Evolutionary conservation across 2,329 filamentous ascomycete species (phyloP).

Genomic region (Septoria petroselini): DNA sequence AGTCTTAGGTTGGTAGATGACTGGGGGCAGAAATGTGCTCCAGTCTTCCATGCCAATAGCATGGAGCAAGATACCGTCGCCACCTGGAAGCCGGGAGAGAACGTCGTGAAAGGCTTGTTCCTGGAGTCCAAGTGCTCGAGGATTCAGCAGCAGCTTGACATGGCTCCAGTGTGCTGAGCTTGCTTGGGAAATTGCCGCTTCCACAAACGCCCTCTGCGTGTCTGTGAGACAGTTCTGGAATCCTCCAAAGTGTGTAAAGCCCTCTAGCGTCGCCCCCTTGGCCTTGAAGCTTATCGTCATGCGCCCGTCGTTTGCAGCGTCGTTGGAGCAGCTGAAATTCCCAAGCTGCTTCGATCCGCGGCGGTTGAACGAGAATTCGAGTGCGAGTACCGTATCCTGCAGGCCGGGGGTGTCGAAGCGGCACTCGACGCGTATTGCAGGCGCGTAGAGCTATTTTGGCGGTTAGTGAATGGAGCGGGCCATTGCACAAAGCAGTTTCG

Average conservation of each 20-base stretch:
- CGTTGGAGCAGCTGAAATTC: background rate
- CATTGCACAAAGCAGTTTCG: background rate
- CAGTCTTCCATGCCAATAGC: background rate
- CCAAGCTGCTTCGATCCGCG: background rate
- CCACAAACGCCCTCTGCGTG: background rate
- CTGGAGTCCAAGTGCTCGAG: background rate
- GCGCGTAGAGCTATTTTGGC: background rate
- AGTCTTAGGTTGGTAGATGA: no score
- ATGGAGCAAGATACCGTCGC: background rate
- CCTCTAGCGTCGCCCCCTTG: background rate
- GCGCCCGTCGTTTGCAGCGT: no score
- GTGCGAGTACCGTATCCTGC: background rate
- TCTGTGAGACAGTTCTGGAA: background rate
- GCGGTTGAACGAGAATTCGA: constrained; percentile 2
- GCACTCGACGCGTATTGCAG: background rate
- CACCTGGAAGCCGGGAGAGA: background rate
- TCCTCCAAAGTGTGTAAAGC: background rate
- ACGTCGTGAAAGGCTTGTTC: background rate
- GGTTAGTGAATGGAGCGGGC: no score
- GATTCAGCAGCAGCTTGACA: background rate
- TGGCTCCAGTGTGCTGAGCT: no score
- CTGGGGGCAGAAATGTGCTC: background rate
- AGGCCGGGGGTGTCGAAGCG: background rate
- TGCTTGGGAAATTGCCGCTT: background rate
- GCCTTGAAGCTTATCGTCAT: background rate